Percentiles rank a stretch among this genome's conserved stretches.
Conservation (phyloP, 1,139 yeast genomes). For the Scheffersomyces insectosa region DNA sequence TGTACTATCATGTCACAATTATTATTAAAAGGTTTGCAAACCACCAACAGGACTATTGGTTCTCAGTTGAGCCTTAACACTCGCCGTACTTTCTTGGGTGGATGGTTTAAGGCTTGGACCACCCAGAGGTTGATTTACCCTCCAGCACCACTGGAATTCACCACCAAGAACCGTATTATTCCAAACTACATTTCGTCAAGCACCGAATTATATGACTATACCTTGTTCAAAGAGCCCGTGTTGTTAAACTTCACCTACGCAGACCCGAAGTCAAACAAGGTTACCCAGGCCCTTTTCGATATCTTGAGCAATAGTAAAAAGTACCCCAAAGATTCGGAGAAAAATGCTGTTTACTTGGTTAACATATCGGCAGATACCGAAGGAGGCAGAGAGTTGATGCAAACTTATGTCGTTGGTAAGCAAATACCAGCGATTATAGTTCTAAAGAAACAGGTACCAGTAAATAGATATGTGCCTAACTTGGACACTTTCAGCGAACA, state of each 20-base stretch:
- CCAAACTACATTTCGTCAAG: conserved; percentile 46
- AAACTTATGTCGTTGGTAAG: conserved; percentile 54
- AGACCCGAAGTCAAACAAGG: conserved; percentile 59
- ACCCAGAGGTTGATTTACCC: conserved; percentile 36
- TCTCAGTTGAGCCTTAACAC: not conserved
- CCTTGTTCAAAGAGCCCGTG: conserved; percentile 60
- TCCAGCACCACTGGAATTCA: conserved; percentile 36
- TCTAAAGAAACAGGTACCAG: conserved; percentile 65
- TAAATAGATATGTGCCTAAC: conserved; percentile 47
- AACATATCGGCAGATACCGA: conserved; percentile 70
- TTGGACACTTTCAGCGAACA: conserved; percentile 50
- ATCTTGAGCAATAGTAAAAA: conserved; percentile 51
- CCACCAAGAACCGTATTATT: conserved; percentile 43
- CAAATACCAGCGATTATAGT: conserved; percentile 68
- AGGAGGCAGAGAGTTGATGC: conserved; percentile 59
- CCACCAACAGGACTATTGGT: too few species aligned
- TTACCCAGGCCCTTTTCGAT: conserved; percentile 66
- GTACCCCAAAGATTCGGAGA: conserved; percentile 34
- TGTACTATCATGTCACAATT: too few species aligned
- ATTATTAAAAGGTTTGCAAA: not conserved
- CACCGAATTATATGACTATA: conserved; percentile 56
- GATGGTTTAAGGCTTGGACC: conserved; percentile 13
- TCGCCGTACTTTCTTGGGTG: conserved; percentile 9
- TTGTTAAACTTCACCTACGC: conserved; percentile 75
- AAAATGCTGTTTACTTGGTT: conserved; percentile 53